Evolutionary conservation across 108 stramenopile species (phyloP), one percentile per base, ranked within the genome.

Genomic region (Chaetoceros muelleri): DNA sequence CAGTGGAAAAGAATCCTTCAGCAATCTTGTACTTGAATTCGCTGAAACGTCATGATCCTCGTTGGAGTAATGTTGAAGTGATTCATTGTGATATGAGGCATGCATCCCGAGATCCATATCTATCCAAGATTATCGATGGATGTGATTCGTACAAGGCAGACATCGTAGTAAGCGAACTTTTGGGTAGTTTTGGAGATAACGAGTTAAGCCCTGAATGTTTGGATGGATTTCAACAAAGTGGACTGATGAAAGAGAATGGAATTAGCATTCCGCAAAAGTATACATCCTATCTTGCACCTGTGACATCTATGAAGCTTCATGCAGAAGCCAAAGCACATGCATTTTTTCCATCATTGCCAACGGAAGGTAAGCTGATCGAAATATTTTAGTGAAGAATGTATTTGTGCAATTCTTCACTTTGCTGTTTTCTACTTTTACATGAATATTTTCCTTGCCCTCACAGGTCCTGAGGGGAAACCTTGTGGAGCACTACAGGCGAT

Each of bases 191-290:
- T 75, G 98, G 97, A 1, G 96, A 96, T 74, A 98, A 99, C 69
- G 97, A 98, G 66, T 76, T 98, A 47, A 89, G 90, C 24, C 98
- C 98, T 2, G 98, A 99, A 65, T 99, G 98, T 73, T 63, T 99
- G 57, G 95, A 98, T 62, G 93, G 90, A 3, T 79, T 95, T 0
- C 84, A 96, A 51, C 55, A 48, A 46, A 74, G 75, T 48, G 76
- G 81, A 28, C 71, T 89, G 28, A 75, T 94, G 50, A 93, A 86
- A 52, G 71, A 71, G 0, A 57, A 65, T 13, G 68, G 82, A 3
- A 68, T 88, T 17, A 81, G 81, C 31, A 81, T 87, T 61, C 86
- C 90, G 0, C 81, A 74, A 52, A 70, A 76, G 34, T 99, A 98
- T 74, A 95, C 93, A 8, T 69, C 90, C 24, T 96, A 62, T 57